Evolutionary conservation across 78 protist species (phyloP).

Genomic region (Dictyostelium purpureum): DNA sequence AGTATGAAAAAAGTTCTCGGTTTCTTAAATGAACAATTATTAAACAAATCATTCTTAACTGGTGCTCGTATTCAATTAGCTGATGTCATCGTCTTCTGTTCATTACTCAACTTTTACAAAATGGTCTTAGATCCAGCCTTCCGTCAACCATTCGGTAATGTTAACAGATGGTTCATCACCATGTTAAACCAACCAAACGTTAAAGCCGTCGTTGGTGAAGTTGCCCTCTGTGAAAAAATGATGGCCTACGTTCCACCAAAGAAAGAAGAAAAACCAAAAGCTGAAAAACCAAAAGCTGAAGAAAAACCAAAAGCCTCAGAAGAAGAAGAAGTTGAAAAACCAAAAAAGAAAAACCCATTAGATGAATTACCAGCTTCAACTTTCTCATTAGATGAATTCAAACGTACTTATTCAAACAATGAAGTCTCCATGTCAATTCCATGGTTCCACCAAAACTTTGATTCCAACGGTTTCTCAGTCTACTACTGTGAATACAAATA

Average conservation of each 20-base stretch:
- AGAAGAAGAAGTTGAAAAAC: constrained; percentile 35
- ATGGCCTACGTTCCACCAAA: constrained; percentile 70
- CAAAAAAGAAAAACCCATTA: constrained; percentile 62
- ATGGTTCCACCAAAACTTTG: constrained; percentile 84
- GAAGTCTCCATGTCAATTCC: constrained; percentile 82
- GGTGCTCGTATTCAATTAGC: constrained; percentile 88
- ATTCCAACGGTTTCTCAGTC: constrained; percentile 82
- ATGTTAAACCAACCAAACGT: constrained; percentile 87
- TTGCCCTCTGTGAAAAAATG: constrained; percentile 47
- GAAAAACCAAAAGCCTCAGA: constrained; percentile 64
- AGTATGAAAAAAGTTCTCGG: constrained; percentile 51
- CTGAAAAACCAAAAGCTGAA: constrained; percentile 66
- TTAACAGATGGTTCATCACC: constrained; percentile 90
- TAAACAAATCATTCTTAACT: constrained; percentile 80
- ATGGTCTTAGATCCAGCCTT: constrained; percentile 74
- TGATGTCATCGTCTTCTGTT: constrained; percentile 84
- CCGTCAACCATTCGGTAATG: constrained; percentile 70
- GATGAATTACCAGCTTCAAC: constrained; percentile 70
- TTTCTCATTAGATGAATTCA: constrained; percentile 86
- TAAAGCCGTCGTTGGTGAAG: constrained; percentile 85
- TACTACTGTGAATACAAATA: constrained; percentile 82
- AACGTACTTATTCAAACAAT: constrained; percentile 88
- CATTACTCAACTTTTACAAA: constrained; percentile 75
- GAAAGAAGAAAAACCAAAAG: constrained; percentile 32
- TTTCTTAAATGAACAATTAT: constrained; percentile 62